Percentiles rank a stretch among this genome's conserved stretches.
These are phyloP conservation scores for Pythium phragmiticola DNA, from an alignment of 352 stramenopile genomes.

Conservation along the genomic window DNA sequence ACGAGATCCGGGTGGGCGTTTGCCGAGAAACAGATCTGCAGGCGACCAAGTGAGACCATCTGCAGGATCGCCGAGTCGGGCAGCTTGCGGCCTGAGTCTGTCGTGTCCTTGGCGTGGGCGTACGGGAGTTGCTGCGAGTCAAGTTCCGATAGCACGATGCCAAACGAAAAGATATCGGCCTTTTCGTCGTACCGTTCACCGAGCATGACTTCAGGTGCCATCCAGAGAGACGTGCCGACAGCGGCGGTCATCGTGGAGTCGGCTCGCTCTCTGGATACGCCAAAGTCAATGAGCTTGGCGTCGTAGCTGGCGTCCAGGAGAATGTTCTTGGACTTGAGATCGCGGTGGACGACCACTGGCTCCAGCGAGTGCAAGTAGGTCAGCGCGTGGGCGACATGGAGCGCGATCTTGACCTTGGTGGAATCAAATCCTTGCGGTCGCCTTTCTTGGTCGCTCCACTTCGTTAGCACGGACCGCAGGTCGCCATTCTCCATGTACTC, in stretches of 20 bases:
- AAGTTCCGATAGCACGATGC: constrained; percentile 5
- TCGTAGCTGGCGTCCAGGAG: constrained; percentile 10
- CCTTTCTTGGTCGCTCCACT: constrained; percentile 20
- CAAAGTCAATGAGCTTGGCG: constrained; percentile 12
- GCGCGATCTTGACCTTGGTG: constrained; percentile 21
- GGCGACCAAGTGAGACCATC: constrained; percentile 36
- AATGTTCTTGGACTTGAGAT: constrained; percentile 15
- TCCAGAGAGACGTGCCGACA: constrained; percentile 2
- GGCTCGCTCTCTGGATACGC: constrained; percentile 6
- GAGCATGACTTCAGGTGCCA: constrained; percentile 10
- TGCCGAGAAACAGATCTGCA: constrained; percentile 37
- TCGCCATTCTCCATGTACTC: constrained; percentile 29
- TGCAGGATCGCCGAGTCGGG: constrained; percentile 40
- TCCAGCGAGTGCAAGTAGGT: constrained; percentile 12
- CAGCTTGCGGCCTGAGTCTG: constrained; percentile 21
- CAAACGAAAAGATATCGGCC: constrained; percentile 12
- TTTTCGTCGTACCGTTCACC: constrained; percentile 14
- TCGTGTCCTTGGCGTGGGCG: not conserved
- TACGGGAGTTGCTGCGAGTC: constrained; percentile 35
- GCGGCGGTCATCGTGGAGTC: constrained; percentile 10
- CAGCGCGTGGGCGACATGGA: constrained; percentile 8
- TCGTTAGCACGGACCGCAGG: constrained; percentile 37
- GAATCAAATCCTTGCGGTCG: constrained; percentile 39
- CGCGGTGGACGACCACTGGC: constrained; percentile 6
- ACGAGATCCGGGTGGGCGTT: constrained; percentile 28